A percentile compares a stretch with the other conserved stretches of the same genome.
phyloP scores from a whole-genome alignment of 2,329 filamentous ascomycete species.

The Xylariales sp. region DNA sequence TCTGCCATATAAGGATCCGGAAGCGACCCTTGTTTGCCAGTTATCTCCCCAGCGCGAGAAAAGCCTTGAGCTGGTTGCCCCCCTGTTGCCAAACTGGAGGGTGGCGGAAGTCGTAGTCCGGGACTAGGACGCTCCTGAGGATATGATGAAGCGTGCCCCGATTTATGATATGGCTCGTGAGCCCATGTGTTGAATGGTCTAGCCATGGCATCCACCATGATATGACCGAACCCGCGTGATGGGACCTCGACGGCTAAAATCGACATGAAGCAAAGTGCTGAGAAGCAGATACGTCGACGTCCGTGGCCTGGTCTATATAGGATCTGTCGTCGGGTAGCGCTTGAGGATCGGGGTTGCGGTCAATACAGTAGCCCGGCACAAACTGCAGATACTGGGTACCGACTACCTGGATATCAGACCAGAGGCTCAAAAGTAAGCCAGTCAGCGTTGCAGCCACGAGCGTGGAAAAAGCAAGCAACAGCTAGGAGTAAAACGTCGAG shows the following conservation, averaged over 20 bases:
- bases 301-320: constrained; percentile 3
- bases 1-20: neutral
- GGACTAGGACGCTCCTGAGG: constrained; percentile 7
- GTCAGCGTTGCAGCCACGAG: neutral
- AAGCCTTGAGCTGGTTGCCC: neutral
- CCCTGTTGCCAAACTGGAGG: constrained; percentile 3
- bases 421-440: neutral
- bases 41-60: neutral
- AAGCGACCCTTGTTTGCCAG: neutral
- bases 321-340: neutral
- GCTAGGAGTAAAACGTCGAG: neutral
- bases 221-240: constrained; percentile 3
- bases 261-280: neutral
- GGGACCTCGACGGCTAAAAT: neutral
- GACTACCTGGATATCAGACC: constrained; percentile 5
- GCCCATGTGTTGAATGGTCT: constrained; percentile 9
- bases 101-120: constrained; percentile 3
- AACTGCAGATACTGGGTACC: constrained; percentile 1
- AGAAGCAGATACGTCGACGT: neutral
- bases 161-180: constrained; percentile 4
- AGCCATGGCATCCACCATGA: constrained; percentile 11
- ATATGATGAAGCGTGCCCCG: constrained; percentile 6
- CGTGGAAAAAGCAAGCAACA: constrained; percentile 3
- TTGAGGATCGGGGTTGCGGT: no score
- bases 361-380: neutral